phyloP scores from a whole-genome alignment of 352 stramenopile species.

The Phytophthora multivora region DNA sequence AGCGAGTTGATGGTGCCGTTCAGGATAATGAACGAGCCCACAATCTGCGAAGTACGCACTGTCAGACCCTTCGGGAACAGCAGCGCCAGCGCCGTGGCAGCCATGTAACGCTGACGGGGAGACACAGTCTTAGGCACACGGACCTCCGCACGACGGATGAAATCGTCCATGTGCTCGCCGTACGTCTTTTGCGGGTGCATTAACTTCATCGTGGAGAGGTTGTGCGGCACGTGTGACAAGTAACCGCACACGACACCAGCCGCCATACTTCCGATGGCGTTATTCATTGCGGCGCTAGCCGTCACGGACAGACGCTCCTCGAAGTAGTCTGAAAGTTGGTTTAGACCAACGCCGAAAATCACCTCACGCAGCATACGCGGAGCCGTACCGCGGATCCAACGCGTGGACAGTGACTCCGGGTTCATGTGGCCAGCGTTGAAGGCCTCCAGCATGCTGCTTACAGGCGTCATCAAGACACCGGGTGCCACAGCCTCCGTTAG shows the following conservation, averaged over 20 bases:
- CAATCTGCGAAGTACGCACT: constrained; percentile 92
- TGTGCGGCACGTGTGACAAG: constrained; percentile 95
- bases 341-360: constrained; percentile 94
- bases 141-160: constrained; percentile 81
- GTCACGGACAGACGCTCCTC: constrained; percentile 88
- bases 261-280: constrained; percentile 87
- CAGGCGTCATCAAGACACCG: constrained; percentile 93
- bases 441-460: constrained; percentile 91
- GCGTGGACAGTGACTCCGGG: constrained; percentile 83
- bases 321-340: constrained; percentile 94
- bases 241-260: constrained; percentile 93
- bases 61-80: constrained; percentile 89
- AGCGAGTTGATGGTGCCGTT: constrained; percentile 93
- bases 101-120: constrained; percentile 68
- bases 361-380: constrained; percentile 90
- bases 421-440: constrained; percentile 95
- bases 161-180: constrained; percentile 81
- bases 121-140: constrained; percentile 80
- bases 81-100: constrained; percentile 76
- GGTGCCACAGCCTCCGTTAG: constrained; percentile 84
- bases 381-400: constrained; percentile 90
- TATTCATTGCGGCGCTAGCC: constrained; percentile 76
- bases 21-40: constrained; percentile 94
- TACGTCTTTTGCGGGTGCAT: constrained; percentile 93
- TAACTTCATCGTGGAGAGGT: constrained; percentile 95